phyloP scores from a whole-genome alignment of 441 rosid genomes.

The Gossypium gossypioides region DNA sequence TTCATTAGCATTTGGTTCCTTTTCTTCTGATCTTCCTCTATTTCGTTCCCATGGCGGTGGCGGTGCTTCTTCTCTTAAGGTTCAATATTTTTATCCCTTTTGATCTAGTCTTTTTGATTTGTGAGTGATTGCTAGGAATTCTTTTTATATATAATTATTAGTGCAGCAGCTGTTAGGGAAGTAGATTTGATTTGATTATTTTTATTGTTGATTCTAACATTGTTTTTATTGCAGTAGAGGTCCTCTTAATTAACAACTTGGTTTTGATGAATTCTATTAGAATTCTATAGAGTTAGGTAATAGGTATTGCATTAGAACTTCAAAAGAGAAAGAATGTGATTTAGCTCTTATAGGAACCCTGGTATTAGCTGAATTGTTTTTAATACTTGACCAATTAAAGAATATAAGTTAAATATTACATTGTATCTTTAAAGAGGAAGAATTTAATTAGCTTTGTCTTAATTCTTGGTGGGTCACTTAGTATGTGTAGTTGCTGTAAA shows the following conservation, averaged over 20 bases:
- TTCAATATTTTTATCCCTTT: constrained; percentile 4
- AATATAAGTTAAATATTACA: background rate
- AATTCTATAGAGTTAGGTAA: background rate
- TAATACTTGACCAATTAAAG: background rate
- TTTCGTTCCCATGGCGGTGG: constrained; percentile 64
- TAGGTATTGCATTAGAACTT: background rate
- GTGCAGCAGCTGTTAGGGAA: background rate
- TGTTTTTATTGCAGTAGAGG: too few relatives aligned
- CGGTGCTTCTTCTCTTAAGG: constrained; percentile 31
- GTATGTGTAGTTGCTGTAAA: constrained; percentile 59
- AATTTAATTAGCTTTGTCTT: constrained; percentile 29
- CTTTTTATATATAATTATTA: background rate
- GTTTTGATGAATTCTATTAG: too few relatives aligned
- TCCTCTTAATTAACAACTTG: too few relatives aligned
- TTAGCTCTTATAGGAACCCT: background rate
- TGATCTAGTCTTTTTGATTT: constrained; percentile 22
- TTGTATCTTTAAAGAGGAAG: background rate
- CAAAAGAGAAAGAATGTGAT: background rate
- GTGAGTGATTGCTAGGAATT: background rate
- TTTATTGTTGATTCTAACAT: constrained; percentile 1
- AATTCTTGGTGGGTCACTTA: constrained; percentile 63
- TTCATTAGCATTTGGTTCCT: constrained; percentile 50
- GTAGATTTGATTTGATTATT: background rate
- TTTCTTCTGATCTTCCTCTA: constrained; percentile 51
- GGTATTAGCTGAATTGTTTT: background rate